Percentiles rank a stretch among this genome's conserved stretches.
phyloP scores from a whole-genome alignment of 2,329 filamentous ascomycete species.

The Claviceps digitariae region DNA sequence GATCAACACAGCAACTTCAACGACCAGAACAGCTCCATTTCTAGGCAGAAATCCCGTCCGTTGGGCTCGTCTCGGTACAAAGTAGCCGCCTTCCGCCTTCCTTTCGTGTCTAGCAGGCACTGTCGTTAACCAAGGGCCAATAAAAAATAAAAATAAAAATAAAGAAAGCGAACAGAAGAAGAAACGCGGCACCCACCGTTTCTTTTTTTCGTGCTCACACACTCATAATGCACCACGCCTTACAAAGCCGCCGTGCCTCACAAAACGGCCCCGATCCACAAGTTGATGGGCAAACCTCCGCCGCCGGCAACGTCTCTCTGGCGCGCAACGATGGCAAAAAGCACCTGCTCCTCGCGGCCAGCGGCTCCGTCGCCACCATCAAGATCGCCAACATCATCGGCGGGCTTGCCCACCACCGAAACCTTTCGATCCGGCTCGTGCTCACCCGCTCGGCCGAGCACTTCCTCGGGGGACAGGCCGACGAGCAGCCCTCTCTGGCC shows the following conservation, averaged over 20 bases:
- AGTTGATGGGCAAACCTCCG: constrained; percentile 6
- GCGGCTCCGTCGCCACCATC: constrained; percentile 66
- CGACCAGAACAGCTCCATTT: too few relatives aligned
- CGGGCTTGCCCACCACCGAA: constrained; percentile 36
- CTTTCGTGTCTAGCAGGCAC: too few relatives aligned
- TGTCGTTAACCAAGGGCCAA: too few relatives aligned
- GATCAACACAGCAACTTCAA: too few relatives aligned
- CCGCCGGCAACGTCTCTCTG: constrained; percentile 19
- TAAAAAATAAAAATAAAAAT: too few relatives aligned
- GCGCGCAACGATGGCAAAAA: constrained; percentile 25
- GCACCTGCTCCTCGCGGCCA: constrained; percentile 29
- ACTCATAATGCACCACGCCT: constrained; percentile 2
- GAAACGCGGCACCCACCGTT: too few relatives aligned
- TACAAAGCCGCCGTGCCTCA: not conserved
- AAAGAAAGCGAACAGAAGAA: too few relatives aligned
- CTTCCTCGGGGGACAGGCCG: constrained; percentile 64
- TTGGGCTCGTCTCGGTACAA: too few relatives aligned
- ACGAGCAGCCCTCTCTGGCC: constrained; percentile 60
- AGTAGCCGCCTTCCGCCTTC: too few relatives aligned
- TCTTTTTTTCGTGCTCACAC: not conserved
- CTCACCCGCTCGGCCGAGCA: constrained; percentile 59
- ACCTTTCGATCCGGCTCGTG: constrained; percentile 71
- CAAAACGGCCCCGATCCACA: not conserved
- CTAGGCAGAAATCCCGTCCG: too few relatives aligned
- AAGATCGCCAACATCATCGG: constrained; percentile 58